phyloP scores from a whole-genome alignment of 2,329 filamentous ascomycete species.

The Calycina herbarum region DNA sequence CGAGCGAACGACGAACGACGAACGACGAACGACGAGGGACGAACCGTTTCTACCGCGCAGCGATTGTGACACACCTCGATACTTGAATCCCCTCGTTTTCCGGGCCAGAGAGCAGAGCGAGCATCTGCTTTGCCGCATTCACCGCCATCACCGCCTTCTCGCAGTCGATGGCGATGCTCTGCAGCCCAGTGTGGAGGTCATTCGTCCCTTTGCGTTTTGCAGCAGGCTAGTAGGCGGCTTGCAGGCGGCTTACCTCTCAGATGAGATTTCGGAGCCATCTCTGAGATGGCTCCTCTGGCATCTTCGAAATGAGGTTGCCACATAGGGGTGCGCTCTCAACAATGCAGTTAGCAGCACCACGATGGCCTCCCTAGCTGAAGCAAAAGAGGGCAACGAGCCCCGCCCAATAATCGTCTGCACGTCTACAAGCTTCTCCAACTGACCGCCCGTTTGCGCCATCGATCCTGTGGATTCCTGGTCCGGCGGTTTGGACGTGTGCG shows the following conservation, averaged over 20 bases:
- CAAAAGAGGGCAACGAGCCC: background rate
- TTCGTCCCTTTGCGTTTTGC: background rate
- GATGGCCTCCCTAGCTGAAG: background rate
- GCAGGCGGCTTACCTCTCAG: conserved; percentile 4
- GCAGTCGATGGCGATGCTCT: background rate
- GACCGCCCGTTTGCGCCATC: background rate
- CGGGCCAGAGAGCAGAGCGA: background rate
- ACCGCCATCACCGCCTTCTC: background rate
- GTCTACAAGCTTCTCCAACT: background rate
- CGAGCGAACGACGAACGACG: too few species aligned
- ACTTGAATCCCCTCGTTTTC: background rate
- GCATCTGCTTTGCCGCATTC: background rate
- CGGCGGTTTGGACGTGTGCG: background rate
- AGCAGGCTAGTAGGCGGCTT: background rate
- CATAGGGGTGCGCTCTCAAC: background rate
- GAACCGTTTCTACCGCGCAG: background rate
- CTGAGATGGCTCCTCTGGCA: background rate
- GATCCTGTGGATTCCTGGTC: background rate
- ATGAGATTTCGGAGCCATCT: background rate
- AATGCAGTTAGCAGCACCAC: background rate
- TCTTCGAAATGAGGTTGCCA: background rate
- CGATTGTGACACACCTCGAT: background rate
- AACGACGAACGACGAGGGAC: too few species aligned
- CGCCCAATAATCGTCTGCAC: background rate
- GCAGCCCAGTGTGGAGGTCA: background rate